These are phyloP conservation scores for Nakazawaea wyomingensis DNA, from an alignment of 805 yeast genomes.

Conservation along the genomic window DNA sequence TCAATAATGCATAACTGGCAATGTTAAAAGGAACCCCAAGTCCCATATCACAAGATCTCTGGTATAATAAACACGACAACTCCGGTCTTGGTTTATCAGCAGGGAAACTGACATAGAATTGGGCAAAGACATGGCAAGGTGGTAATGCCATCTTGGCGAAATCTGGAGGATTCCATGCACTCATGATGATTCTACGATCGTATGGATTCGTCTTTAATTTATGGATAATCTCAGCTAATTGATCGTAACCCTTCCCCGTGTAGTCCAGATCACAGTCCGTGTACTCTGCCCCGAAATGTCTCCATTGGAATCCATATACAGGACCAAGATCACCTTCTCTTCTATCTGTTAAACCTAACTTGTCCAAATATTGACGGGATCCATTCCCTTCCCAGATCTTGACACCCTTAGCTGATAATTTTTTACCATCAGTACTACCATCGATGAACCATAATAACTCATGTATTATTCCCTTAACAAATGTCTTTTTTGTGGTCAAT, in stretches of 20 bases:
- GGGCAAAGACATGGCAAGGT: slow-evolving; percentile 96
- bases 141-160: slow-evolving; percentile 93
- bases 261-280: slow-evolving; percentile 83
- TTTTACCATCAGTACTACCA: slow-evolving; percentile 86
- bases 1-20: slow-evolving; percentile 90
- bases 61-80: slow-evolving; percentile 85
- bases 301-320: slow-evolving; percentile 98
- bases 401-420: slow-evolving; percentile 77
- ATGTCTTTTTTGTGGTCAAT: slow-evolving; percentile 89
- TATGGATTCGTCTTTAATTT: slow-evolving; percentile 85
- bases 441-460: slow-evolving; percentile 91
- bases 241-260: slow-evolving; percentile 85
- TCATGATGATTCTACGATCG: slow-evolving; percentile 88
- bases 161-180: slow-evolving; percentile 99
- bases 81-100: slow-evolving; percentile 46
- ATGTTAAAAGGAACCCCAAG: slow-evolving; percentile 98
- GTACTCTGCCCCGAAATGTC: slow-evolving; percentile 97
- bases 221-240: slow-evolving; percentile 71
- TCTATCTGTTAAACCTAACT: slow-evolving; percentile 71
- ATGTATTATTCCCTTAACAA: slow-evolving; percentile 80
- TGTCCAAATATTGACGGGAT: slow-evolving; percentile 83
- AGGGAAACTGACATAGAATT: slow-evolving; percentile 90
- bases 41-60: slow-evolving; percentile 99
- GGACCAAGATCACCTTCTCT: slow-evolving; percentile 97
- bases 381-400: slow-evolving; percentile 99